Conservation (phyloP, 202 grass and related monocot species). For the Hordeum pubiflorum region DNA sequence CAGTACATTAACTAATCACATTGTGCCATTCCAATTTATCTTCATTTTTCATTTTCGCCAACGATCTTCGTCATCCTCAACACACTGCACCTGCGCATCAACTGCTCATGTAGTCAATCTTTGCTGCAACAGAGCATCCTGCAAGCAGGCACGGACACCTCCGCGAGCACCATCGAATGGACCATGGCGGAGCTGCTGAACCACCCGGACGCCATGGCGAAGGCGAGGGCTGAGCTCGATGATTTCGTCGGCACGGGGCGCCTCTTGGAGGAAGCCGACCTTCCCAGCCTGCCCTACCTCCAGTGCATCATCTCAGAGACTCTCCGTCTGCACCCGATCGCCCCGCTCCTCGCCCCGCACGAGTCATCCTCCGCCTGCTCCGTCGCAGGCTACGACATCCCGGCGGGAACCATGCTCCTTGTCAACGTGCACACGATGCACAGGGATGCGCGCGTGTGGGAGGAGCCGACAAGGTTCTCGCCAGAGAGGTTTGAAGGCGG, state of each 20-base stretch:
- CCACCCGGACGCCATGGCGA: neutral
- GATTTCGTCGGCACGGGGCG: neutral
- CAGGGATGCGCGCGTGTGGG: neutral
- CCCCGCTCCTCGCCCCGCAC: slow-evolving; percentile 26
- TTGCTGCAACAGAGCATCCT: slow-evolving; percentile 30
- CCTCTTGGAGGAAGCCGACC: slow-evolving; percentile 28
- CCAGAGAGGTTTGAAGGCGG: slow-evolving; percentile 26
- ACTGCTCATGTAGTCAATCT: neutral
- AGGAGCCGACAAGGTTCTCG: neutral
- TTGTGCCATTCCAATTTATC: neutral
- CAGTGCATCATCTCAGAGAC: slow-evolving; percentile 36
- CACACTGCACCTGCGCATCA: neutral
- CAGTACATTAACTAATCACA: neutral
- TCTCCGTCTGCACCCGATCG: slow-evolving; percentile 34
- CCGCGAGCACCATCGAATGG: slow-evolving; percentile 41
- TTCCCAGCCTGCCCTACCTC: slow-evolving; percentile 39
- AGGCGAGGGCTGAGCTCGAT: slow-evolving; percentile 25
- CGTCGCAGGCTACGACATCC: slow-evolving; percentile 22
- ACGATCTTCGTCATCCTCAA: neutral
- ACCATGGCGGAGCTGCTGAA: slow-evolving; percentile 35
- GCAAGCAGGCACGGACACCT: slow-evolving; percentile 31
- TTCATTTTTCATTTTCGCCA: neutral
- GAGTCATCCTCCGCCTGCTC: slow-evolving; percentile 22
- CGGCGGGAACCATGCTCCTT: slow-evolving; percentile 25
- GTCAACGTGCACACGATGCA: slow-evolving; percentile 35